A percentile compares a stretch with the other conserved stretches of the same genome.
Evolutionary conservation across 495 filamentous ascomycete species (phyloP).

Genomic region (Alectoria sarmentosa): DNA sequence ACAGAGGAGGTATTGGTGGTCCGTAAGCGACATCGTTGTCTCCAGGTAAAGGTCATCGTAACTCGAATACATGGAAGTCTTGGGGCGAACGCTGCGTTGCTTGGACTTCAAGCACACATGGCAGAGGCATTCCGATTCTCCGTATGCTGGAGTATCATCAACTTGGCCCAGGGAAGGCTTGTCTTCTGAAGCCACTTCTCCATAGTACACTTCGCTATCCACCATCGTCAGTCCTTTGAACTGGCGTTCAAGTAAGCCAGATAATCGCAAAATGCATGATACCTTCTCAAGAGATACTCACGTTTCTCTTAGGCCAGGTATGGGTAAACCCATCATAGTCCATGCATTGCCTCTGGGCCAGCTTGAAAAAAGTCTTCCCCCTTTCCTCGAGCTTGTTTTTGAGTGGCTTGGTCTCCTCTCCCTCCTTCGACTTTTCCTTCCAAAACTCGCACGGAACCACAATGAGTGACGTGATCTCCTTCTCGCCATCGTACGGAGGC

Average conservation of each 20-base stretch:
- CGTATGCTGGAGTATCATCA: background rate
- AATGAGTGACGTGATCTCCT: constrained; percentile 10
- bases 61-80: constrained; percentile 2
- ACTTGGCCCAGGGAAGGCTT: background rate
- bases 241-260: background rate
- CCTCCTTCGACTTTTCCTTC: background rate
- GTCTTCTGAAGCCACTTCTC: background rate
- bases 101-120: constrained; percentile 7
- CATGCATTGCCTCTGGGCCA: constrained; percentile 12
- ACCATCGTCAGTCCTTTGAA: constrained; percentile 13
- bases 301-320: constrained; percentile 1
- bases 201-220: constrained; percentile 1
- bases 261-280: background rate
- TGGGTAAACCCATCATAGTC: constrained; percentile 7
- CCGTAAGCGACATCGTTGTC: background rate
- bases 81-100: background rate
- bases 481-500: constrained; percentile 17
- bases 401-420: background rate
- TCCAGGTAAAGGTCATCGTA: constrained; percentile 11
- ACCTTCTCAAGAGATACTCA: background rate
- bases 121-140: constrained; percentile 6
- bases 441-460: constrained; percentile 10
- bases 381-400: background rate
- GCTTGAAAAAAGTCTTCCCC: constrained; percentile 7
- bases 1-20: constrained; percentile 14